These are phyloP conservation scores for Xylaria sp. DNA, from an alignment of 2,329 filamentous ascomycete genomes.

Conservation along the genomic window DNA sequence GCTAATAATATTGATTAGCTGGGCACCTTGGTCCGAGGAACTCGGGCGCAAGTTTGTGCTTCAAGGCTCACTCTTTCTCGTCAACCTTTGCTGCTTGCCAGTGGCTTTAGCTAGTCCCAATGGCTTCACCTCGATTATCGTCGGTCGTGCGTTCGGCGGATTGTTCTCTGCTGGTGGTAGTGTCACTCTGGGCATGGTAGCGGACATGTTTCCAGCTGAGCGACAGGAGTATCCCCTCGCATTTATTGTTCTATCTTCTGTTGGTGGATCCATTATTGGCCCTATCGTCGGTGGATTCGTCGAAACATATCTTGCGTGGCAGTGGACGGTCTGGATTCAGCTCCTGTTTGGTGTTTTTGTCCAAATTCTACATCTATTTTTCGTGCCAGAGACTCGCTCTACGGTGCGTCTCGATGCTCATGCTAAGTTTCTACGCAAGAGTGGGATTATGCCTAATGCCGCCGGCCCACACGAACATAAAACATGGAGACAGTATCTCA, in stretches of 20 bases:
- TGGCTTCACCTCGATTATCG: constrained; percentile 54
- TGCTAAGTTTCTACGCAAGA: constrained; percentile 64
- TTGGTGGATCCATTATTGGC: constrained; percentile 65
- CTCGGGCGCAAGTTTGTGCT: constrained; percentile 63
- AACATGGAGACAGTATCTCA: constrained; percentile 51
- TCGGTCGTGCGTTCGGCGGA: constrained; percentile 60
- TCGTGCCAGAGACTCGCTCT: constrained; percentile 69
- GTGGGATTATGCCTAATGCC: constrained; percentile 56
- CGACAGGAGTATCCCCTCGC: constrained; percentile 69
- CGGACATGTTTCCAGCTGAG: constrained; percentile 69
- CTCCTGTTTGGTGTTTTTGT: constrained; percentile 66
- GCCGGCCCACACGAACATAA: constrained; percentile 62
- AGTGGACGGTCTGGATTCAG: constrained; percentile 73
- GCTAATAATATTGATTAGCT: constrained; percentile 56
- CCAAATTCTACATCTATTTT: constrained; percentile 63
- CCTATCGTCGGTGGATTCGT: constrained; percentile 66
- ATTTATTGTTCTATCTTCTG: constrained; percentile 68
- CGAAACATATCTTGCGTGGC: constrained; percentile 60
- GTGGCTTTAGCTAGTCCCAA: constrained; percentile 54
- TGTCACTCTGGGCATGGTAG: constrained; percentile 72
- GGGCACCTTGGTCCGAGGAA: constrained; percentile 67
- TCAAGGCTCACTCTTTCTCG: constrained; percentile 61
- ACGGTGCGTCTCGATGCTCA: constrained; percentile 68
- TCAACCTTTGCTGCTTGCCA: constrained; percentile 65
- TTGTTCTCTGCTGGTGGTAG: constrained; percentile 72